Evolutionary conservation across 2,329 filamentous ascomycete species (phyloP).

Genomic region (Diaporthe longicolla): DNA sequence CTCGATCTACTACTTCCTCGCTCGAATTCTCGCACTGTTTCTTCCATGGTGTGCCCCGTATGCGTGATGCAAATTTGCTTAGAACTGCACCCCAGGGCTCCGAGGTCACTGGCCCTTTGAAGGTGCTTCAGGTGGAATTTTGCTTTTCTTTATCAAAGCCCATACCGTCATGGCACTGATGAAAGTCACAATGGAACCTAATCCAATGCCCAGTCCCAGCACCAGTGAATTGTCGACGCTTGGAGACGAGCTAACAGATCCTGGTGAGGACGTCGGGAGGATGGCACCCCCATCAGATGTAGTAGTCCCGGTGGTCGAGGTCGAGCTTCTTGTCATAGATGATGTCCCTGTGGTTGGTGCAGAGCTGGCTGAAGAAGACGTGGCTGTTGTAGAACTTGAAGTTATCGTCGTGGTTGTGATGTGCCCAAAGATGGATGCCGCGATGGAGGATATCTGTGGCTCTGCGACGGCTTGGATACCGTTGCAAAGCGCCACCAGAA

Average conservation of each 20-base stretch:
- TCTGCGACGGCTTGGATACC: conserved; percentile 10
- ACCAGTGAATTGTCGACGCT: not conserved
- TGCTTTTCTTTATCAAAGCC: not conserved
- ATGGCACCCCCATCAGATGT: not conserved
- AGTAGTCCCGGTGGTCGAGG: not conserved
- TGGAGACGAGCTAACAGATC: not conserved
- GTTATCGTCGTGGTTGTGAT: not conserved
- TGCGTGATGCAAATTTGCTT: not conserved
- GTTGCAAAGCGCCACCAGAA: conserved; percentile 3
- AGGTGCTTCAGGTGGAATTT: not conserved
- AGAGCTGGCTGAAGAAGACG: not conserved
- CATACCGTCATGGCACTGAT: not conserved
- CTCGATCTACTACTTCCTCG: not conserved
- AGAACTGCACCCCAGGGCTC: not conserved
- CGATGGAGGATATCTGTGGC: not conserved
- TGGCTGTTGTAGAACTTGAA: not conserved
- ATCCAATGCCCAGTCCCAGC: not conserved
- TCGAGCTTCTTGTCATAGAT: not conserved
- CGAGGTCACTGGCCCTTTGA: not conserved
- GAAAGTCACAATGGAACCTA: not conserved
- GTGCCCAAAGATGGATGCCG: not conserved
- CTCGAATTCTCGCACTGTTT: not conserved
- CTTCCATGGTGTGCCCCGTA: not conserved
- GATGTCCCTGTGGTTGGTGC: not conserved
- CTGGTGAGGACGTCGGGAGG: not conserved